phyloP scores from a whole-genome alignment of 78 protist genomes.

The Polysphondylium violaceum region DNA sequence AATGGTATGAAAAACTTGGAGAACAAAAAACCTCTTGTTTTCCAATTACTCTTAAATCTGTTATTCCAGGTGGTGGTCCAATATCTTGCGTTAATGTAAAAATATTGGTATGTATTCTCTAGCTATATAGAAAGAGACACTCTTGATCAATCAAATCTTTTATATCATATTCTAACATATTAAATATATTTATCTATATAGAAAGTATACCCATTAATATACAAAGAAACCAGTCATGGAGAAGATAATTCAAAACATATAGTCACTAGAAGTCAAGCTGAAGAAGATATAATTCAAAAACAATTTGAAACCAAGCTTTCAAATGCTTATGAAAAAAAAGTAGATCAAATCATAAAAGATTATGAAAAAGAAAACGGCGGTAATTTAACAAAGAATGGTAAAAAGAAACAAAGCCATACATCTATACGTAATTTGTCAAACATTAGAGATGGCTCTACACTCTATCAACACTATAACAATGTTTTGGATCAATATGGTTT shows the following conservation, averaged over 20 bases:
- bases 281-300: slow-evolving; percentile 25
- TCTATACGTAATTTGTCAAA: background rate
- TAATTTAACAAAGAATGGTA: background rate
- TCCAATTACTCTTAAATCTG: slow-evolving; percentile 40
- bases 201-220: background rate
- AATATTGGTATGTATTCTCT: too few species aligned
- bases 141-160: background rate
- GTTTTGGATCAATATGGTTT: slow-evolving; percentile 28
- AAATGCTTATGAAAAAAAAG: background rate
- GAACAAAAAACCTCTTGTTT: background rate
- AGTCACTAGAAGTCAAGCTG: slow-evolving; percentile 16
- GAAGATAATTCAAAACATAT: slow-evolving; percentile 24
- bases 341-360: background rate
- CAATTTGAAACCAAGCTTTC: background rate
- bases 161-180: background rate
- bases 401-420: background rate
- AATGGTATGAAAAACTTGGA: slow-evolving; percentile 77
- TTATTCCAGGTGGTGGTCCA: slow-evolving; percentile 64
- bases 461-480: slow-evolving; percentile 9
- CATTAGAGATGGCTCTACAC: background rate
- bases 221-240: background rate
- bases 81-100: slow-evolving; percentile 10
- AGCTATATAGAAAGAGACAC: background rate
- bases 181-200: too few species aligned
- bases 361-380: background rate